Base-by-base conservation (phyloP, 2,329 filamentous ascomycete species). In the Penicillium sclerotigenum region DNA sequence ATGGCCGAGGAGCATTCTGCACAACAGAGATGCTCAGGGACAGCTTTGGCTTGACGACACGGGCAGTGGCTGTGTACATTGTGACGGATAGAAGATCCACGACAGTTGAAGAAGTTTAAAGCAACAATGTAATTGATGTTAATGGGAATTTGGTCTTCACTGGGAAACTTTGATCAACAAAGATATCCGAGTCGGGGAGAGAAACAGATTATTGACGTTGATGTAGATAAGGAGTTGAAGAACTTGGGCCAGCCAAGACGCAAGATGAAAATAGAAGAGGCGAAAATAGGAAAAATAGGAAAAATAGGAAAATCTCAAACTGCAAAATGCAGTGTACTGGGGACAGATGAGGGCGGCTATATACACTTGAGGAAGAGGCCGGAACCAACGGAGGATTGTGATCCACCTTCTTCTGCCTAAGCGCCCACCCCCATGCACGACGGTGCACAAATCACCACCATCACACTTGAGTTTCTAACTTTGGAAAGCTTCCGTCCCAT, bases 241-340 rank as follows among this genome's bases (percentile, higher is more conserved):
- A 55, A 61, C 54, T 68, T 77, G 75, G 75, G 67, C 75, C 75
- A 75, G 75, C 75, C 75, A 77, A 74, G 49, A 70, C 69, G 65
- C 68, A 61, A 60, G 57, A 69, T 59, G 58, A 70, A 68, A 72
- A 75, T 68, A 72, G 67, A 73, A 70, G 53, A 61, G 60, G 54
- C 57, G 54, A 62, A 65, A 67, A 61, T 59, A 68, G 57, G 58
- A 65, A 60, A 26, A 61, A n/a, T n/a, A n/a, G n/a, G n/a, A n/a
- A 62, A 65, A 67, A 60, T 59, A 68, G 56, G 59, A 66, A 60
- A 68, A 65, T 53, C 54, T 67, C 65, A 73, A 71, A 73, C 68
- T 62, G 62, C 60, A 61, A 49, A 59, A 58, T 9, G 16, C 0
- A 26, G 34, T 50, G 31, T 37, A 18, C 43, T 54, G 57, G 59